A percentile compares a stretch with the other conserved stretches of the same genome.
Conservation (phyloP, 148 eudicot genomes). For the Beta vulgaris region DNA sequence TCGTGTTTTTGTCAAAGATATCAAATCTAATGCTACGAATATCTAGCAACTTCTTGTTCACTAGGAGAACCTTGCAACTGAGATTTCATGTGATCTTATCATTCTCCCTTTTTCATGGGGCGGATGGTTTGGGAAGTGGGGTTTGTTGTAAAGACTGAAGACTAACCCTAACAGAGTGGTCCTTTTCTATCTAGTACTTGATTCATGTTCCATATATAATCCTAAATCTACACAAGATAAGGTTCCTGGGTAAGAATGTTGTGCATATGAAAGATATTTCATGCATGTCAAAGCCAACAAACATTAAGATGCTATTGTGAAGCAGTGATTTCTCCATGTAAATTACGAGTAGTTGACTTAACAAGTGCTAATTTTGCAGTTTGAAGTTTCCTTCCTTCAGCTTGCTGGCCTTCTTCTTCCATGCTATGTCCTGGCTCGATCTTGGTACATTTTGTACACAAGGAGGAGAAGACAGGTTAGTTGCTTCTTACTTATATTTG, state of each 20-base stretch:
- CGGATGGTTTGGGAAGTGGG: not conserved
- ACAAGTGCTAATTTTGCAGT: constrained; percentile 33
- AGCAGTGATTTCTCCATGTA: not conserved
- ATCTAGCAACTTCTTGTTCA: not conserved
- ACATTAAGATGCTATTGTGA: not conserved
- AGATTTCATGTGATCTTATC: not conserved
- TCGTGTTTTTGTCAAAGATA: not conserved
- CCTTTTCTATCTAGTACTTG: too few species aligned
- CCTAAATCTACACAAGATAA: too few species aligned
- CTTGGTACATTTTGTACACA: constrained; percentile 54
- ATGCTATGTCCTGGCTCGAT: constrained; percentile 66
- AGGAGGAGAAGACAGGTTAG: constrained; percentile 68
- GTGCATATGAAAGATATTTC: not conserved
- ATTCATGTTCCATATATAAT: too few species aligned
- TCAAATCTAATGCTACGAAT: not conserved
- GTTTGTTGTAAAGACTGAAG: too few species aligned
- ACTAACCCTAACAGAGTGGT: too few species aligned
- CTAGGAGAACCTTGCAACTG: not conserved
- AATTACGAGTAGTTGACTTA: not conserved
- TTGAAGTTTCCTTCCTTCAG: constrained; percentile 71
- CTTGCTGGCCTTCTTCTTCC: constrained; percentile 79
- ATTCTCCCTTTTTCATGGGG: not conserved
- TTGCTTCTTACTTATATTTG: not conserved
- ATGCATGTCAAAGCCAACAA: not conserved
- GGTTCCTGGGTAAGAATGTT: too few species aligned